Evolutionary conservation across 208 protist genomes (phyloP).

Genomic region (Tetramitus jugosus): DNA sequence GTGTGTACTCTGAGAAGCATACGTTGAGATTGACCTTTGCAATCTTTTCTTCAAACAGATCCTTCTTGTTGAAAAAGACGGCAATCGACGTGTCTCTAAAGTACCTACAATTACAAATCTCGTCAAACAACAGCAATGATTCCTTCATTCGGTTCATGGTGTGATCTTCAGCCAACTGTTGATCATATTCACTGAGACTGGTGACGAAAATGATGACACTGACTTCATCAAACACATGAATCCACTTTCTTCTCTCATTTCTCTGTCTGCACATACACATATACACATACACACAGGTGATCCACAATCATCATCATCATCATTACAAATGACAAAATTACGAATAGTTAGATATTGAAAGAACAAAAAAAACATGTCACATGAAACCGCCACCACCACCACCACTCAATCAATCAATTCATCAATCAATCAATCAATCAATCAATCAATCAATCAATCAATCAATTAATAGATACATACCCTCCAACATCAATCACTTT

Average conservation of each 20-base stretch:
- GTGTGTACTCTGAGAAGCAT: conserved; percentile 51
- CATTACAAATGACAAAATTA: conserved; percentile 6
- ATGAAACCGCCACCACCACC: not conserved
- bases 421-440: not conserved
- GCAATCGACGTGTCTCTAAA: conserved; percentile 56
- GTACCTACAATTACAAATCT: conserved; percentile 59
- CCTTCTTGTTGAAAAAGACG: conserved; percentile 73
- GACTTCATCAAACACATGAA: conserved; percentile 68
- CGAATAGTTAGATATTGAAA: conserved; percentile 51
- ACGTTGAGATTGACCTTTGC: conserved; percentile 40
- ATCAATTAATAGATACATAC: no score
- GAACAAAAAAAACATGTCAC: conserved; percentile 21
- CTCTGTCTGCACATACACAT: conserved; percentile 67
- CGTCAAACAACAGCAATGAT: conserved; percentile 58
- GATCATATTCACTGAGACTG: conserved; percentile 59
- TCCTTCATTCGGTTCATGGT: conserved; percentile 63
- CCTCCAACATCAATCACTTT: conserved; percentile 7
- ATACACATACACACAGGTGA: no score
- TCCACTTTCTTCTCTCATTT: conserved; percentile 67
- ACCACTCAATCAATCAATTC: conserved; percentile 2
- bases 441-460: conserved; percentile 8
- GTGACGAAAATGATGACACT: conserved; percentile 60
- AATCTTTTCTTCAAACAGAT: conserved; percentile 68
- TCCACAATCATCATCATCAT: conserved; percentile 30
- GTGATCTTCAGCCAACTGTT: conserved; percentile 55